These are phyloP conservation scores for Plasmodium cynomolgi DNA, from an alignment of 169 alveolate species.

Conservation along the genomic window DNA sequence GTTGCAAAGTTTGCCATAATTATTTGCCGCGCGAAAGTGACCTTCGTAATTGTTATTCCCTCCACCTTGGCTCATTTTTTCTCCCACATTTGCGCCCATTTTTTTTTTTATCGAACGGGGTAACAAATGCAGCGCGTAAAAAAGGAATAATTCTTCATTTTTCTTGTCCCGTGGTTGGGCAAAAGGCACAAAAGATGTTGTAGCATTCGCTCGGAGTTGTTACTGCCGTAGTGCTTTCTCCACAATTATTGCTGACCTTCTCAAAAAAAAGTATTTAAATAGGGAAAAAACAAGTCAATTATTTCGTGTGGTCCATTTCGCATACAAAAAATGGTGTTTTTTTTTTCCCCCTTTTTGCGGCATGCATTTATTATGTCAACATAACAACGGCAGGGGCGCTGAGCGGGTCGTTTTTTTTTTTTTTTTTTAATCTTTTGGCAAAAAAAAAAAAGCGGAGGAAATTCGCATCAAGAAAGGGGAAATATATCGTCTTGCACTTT, in stretches of 20 bases:
- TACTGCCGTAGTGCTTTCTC: not conserved
- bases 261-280: not conserved
- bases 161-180: not conserved
- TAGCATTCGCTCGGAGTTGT: not conserved
- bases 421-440: not conserved
- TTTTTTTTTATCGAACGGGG: not conserved
- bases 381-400: not conserved
- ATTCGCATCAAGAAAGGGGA: not conserved
- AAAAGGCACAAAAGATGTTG: not conserved
- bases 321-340: not conserved
- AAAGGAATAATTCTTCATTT: not conserved
- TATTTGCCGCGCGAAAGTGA: not conserved
- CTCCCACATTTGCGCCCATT: not conserved
- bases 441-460: not conserved
- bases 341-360: not conserved
- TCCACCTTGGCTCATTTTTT: not conserved
- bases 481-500: not conserved
- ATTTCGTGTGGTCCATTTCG: not conserved
- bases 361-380: not conserved
- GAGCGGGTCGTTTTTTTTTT: not conserved
- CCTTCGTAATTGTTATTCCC: not conserved
- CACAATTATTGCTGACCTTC: not conserved
- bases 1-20: not conserved
- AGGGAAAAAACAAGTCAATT: not conserved
- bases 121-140: not conserved